Evolutionary conservation across 805 yeast species (phyloP).

Genomic region (Jamesozyma spencerorum): DNA sequence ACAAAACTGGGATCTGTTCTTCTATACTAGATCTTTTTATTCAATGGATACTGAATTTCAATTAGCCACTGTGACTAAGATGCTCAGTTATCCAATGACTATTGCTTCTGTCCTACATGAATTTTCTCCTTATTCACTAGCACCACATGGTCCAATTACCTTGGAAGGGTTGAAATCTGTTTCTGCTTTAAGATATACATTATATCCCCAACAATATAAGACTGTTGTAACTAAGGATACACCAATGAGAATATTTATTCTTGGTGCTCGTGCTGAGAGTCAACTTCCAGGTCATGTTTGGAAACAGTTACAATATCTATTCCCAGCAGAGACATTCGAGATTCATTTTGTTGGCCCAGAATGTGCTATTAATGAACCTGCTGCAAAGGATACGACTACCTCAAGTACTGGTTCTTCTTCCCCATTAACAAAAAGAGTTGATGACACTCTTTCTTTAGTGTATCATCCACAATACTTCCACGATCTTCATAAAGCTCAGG

Average conservation of each 20-base stretch:
- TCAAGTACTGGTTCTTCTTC: constrained; percentile 33
- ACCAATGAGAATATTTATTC: constrained; percentile 79
- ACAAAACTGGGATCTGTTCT: constrained; percentile 83
- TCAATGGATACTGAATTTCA: constrained; percentile 98
- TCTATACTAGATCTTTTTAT: constrained; percentile 85
- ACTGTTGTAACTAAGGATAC: constrained; percentile 52
- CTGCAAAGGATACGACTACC: neutral
- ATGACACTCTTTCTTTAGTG: constrained; percentile 64
- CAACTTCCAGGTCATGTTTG: constrained; percentile 92
- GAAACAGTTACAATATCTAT: constrained; percentile 82
- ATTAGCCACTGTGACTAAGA: constrained; percentile 89
- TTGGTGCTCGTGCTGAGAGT: constrained; percentile 91
- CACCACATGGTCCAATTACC: constrained; percentile 81
- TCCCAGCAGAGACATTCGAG: constrained; percentile 77
- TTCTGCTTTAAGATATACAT: constrained; percentile 85
- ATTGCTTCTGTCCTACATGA: constrained; percentile 77
- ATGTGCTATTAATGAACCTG: constrained; percentile 51
- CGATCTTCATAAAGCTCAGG: constrained; percentile 82
- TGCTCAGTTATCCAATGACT: constrained; percentile 88
- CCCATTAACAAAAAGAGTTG: constrained; percentile 66
- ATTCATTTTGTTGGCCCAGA: constrained; percentile 94
- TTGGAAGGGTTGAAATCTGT: constrained; percentile 89
- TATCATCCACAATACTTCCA: constrained; percentile 91
- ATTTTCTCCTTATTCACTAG: constrained; percentile 71
- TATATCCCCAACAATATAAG: constrained; percentile 50